Percentiles rank a stretch among this genome's conserved stretches.
Conservation (phyloP, 176 grass and related monocot species). For the Musa troglodytarum region DNA sequence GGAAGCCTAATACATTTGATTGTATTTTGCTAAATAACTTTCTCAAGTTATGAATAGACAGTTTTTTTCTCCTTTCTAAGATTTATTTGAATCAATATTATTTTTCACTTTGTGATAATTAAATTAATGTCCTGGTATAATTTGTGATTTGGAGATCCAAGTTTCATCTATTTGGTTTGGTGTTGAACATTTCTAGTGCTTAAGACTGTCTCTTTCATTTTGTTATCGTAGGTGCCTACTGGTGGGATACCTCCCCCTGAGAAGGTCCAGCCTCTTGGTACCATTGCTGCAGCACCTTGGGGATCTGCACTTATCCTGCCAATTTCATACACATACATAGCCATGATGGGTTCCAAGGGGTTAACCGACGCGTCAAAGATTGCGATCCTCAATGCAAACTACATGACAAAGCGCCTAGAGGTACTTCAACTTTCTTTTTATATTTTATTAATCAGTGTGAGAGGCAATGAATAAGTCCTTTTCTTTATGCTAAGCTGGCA, state of each 20-base stretch:
- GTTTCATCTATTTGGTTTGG: background rate
- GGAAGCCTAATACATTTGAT: no score
- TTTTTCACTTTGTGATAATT: no score
- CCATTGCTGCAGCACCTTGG: slow-evolving; percentile 95
- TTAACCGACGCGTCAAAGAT: slow-evolving; percentile 96
- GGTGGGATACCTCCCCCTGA: slow-evolving; percentile 83
- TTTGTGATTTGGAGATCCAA: background rate
- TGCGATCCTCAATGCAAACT: slow-evolving; percentile 93
- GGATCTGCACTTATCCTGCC: slow-evolving; percentile 98
- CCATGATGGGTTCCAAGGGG: slow-evolving; percentile 96
- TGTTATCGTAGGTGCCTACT: slow-evolving; percentile 49
- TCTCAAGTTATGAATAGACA: no score
- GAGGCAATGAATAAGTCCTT: background rate
- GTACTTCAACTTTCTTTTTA: slow-evolving; percentile 24
- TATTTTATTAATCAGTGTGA: background rate
- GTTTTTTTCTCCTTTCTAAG: no score
- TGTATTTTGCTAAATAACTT: no score
- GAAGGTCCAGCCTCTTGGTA: slow-evolving; percentile 72
- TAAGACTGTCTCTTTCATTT: background rate
- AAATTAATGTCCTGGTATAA: background rate
- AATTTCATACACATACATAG: slow-evolving; percentile 99
- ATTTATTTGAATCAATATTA: no score
- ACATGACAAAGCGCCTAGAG: slow-evolving; percentile 97
- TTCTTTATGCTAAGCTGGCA: background rate
- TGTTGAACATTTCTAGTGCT: background rate